phyloP scores from a whole-genome alignment of 2,329 filamentous ascomycete genomes.

The Teratosphaeria epicoccoides region DNA sequence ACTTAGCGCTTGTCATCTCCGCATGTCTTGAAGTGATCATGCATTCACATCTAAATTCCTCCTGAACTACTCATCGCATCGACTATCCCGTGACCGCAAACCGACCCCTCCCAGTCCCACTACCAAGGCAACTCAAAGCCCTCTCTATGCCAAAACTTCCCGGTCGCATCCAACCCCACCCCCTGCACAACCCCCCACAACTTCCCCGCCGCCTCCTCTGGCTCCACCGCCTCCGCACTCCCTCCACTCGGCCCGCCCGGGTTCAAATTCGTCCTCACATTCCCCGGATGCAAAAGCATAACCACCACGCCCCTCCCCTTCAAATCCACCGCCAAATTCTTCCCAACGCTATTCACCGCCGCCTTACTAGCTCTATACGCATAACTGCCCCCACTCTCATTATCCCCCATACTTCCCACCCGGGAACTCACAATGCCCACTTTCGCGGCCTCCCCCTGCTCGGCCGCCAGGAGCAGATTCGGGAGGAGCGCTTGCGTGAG shows the following conservation, averaged over 20 bases:
- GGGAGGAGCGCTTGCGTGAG: conserved; percentile 36
- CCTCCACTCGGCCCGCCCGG: conserved; percentile 10
- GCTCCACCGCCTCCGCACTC: conserved; percentile 31
- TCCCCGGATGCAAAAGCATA: conserved; percentile 35
- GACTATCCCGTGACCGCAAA: background rate
- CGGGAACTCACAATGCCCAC: conserved; percentile 35
- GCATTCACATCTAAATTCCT: too few relatives aligned
- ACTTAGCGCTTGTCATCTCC: background rate
- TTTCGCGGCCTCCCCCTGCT: conserved; percentile 18
- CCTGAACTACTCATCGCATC: too few relatives aligned
- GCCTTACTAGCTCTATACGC: conserved; percentile 37
- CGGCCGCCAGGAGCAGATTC: conserved; percentile 24
- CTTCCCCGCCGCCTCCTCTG: conserved; percentile 36
- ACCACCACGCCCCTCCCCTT: conserved; percentile 31
- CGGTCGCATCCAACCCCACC: conserved; percentile 33
- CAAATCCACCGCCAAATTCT: conserved; percentile 34
- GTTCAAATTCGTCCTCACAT: conserved; percentile 30
- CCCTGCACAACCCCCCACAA: conserved; percentile 31
- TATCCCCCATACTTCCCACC: conserved; percentile 35
- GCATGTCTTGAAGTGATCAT: too few relatives aligned
- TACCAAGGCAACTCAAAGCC: conserved; percentile 37
- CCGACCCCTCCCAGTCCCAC: background rate
- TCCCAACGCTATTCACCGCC: conserved; percentile 36
- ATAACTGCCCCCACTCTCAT: conserved; percentile 32
- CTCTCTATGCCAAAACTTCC: conserved; percentile 36